These are phyloP conservation scores for Mycena vitilis DNA, from an alignment of 768 basidiomycete species.

Conservation along the genomic window DNA sequence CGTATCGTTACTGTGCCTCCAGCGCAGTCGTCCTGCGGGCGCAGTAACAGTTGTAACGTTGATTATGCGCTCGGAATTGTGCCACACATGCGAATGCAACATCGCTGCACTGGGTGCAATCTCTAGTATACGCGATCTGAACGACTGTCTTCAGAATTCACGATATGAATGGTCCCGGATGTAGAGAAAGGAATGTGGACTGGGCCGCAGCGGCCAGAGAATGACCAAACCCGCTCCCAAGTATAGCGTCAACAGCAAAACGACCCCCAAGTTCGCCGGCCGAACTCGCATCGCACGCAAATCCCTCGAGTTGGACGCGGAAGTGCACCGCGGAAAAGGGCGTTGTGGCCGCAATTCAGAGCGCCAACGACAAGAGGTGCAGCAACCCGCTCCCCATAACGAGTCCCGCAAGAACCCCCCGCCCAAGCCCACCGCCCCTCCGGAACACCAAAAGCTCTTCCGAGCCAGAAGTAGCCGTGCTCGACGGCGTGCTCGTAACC, in stretches of 20 bases:
- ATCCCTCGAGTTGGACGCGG: background rate
- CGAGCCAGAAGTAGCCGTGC: conserved; percentile 10
- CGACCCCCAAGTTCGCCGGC: background rate
- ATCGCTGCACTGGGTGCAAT: no score
- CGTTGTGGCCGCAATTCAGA: conserved; percentile 9
- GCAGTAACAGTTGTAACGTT: background rate
- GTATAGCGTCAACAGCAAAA: background rate
- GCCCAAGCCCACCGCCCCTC: conserved; percentile 1
- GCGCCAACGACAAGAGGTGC: conserved; percentile 12
- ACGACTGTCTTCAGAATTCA: no score
- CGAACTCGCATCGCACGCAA: background rate
- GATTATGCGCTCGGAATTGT: no score
- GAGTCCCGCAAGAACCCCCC: conserved; percentile 13
- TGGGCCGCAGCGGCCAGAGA: background rate
- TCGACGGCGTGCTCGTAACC: conserved; percentile 22
- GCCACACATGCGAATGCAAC: no score
- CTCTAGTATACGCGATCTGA: no score
- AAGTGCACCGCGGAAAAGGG: background rate
- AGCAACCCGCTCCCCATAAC: conserved; percentile 14
- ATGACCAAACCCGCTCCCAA: conserved; percentile 7
- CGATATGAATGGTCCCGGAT: background rate
- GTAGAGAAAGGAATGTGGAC: background rate
- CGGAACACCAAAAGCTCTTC: background rate
- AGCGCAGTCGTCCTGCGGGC: background rate
- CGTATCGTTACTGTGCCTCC: conserved; percentile 4